These are phyloP conservation scores for Microcyclosporella mali DNA, from an alignment of 2,329 filamentous ascomycete species.

Conservation along the genomic window DNA sequence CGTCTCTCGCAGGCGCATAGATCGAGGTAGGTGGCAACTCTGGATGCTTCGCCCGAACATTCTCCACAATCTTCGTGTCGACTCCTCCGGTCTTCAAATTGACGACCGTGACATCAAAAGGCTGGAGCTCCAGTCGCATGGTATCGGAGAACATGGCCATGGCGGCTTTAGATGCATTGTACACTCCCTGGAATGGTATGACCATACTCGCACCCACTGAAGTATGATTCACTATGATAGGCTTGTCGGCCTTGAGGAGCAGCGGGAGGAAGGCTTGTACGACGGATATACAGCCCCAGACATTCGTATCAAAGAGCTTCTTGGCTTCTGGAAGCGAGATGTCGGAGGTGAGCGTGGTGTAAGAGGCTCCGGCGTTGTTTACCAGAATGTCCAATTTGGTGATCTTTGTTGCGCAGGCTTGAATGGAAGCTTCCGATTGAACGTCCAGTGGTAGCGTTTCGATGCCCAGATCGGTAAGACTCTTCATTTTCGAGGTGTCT, in stretches of 20 bases:
- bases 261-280: slow-evolving; percentile 29
- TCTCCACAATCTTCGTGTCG: slow-evolving; percentile 15
- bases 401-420: slow-evolving; percentile 21
- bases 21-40: slow-evolving; percentile 24
- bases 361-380: slow-evolving; percentile 44
- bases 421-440: slow-evolving; percentile 27
- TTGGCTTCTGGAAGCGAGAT: slow-evolving; percentile 20
- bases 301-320: slow-evolving; percentile 31
- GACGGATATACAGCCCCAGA: slow-evolving; percentile 27
- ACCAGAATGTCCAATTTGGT: slow-evolving; percentile 40
- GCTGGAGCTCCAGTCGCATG: slow-evolving; percentile 21
- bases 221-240: slow-evolving; percentile 35
- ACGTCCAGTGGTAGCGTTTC: slow-evolving; percentile 28
- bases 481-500: slow-evolving; percentile 30
- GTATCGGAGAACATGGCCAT: slow-evolving; percentile 17
- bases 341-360: slow-evolving; percentile 23
- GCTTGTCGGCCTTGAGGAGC: slow-evolving; percentile 33
- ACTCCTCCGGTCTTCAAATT: slow-evolving; percentile 21
- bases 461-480: slow-evolving; percentile 20
- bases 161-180: slow-evolving; percentile 28
- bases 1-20: slow-evolving; percentile 13
- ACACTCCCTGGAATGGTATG: slow-evolving; percentile 31
- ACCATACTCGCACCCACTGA: slow-evolving; percentile 27
- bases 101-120: slow-evolving; percentile 21
- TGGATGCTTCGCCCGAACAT: slow-evolving; percentile 1